A percentile compares a stretch with the other conserved stretches of the same genome.
Evolutionary conservation across 192 early-diverging fungal species (phyloP).

Genomic region (Jimgerdemannia flammicorona): DNA sequence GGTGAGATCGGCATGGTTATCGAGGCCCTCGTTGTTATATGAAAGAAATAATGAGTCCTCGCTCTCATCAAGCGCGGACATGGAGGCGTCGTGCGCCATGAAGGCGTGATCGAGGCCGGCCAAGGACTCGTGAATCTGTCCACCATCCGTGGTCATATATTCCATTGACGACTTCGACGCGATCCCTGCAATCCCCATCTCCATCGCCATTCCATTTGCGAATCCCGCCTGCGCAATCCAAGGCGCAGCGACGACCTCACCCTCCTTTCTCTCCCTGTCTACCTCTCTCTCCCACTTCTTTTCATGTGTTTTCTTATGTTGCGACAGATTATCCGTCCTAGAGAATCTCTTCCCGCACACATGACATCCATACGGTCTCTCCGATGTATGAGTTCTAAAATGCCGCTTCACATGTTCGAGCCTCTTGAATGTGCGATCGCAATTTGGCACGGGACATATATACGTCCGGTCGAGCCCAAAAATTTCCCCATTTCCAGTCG

Average conservation of each 20-base stretch:
- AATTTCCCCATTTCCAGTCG: constrained; percentile 1
- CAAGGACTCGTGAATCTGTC: background rate
- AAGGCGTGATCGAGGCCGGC: background rate
- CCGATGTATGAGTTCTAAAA: constrained; percentile 55
- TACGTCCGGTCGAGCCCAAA: constrained; percentile 18
- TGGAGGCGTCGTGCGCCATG: background rate
- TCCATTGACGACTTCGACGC: background rate
- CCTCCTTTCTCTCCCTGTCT: background rate
- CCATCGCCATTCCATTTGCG: too few relatives aligned
- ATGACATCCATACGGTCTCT: constrained; percentile 51
- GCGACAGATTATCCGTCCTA: constrained; percentile 52
- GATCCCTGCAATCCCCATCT: too few relatives aligned
- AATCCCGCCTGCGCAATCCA: too few relatives aligned
- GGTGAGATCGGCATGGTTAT: too few relatives aligned
- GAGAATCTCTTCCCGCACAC: constrained; percentile 55
- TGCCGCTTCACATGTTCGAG: constrained; percentile 57
- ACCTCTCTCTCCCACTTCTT: constrained; percentile 13
- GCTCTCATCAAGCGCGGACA: background rate
- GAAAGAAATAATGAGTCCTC: background rate
- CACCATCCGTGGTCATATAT: background rate
- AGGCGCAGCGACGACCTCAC: background rate
- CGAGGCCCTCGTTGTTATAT: background rate
- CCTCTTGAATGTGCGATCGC: constrained; percentile 51
- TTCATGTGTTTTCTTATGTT: constrained; percentile 58
- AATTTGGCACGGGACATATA: constrained; percentile 46